Evolutionary conservation across 139 green algal species (phyloP).

Genomic region (Chlamydomonas sphaeroides): DNA sequence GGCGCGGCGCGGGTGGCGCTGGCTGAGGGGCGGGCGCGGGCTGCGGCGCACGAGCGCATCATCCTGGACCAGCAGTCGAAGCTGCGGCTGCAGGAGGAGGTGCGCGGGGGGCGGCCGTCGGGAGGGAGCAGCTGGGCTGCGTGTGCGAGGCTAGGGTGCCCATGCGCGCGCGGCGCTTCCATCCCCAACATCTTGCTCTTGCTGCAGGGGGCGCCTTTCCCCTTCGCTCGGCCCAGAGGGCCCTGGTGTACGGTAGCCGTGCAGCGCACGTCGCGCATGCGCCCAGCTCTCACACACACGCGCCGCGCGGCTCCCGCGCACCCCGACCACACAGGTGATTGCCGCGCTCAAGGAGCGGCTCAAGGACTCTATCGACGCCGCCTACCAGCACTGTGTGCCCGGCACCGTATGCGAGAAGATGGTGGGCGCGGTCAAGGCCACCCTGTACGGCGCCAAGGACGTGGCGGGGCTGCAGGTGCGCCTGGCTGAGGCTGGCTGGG

Average conservation of each 20-base stretch:
- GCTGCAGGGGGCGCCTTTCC: too few relatives aligned
- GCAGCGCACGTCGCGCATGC: too few relatives aligned
- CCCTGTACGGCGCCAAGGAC: constrained; percentile 47
- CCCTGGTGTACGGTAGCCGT: too few relatives aligned
- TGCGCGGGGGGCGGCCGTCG: neutral
- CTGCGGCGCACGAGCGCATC: constrained; percentile 27
- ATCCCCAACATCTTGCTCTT: too few relatives aligned
- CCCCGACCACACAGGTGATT: constrained; percentile 25
- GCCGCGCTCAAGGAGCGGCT: constrained; percentile 39
- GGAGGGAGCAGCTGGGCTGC: too few relatives aligned
- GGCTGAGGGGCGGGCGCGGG: neutral
- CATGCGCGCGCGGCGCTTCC: too few relatives aligned
- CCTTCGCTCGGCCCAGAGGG: too few relatives aligned
- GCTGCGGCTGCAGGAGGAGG: constrained; percentile 53
- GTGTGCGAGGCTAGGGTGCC: too few relatives aligned
- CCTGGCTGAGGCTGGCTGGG: neutral
- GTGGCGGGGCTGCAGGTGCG: constrained; percentile 42
- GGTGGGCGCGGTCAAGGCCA: constrained; percentile 42
- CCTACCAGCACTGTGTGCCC: constrained; percentile 28
- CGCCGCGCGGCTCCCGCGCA: neutral
- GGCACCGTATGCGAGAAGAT: constrained; percentile 51
- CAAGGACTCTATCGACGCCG: constrained; percentile 33
- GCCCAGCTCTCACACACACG: too few relatives aligned
- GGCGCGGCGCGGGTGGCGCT: constrained; percentile 5
- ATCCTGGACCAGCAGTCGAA: constrained; percentile 55